phyloP scores from a whole-genome alignment of 1,284 basidiomycete species.

The Trichosporon ovoides region DNA sequence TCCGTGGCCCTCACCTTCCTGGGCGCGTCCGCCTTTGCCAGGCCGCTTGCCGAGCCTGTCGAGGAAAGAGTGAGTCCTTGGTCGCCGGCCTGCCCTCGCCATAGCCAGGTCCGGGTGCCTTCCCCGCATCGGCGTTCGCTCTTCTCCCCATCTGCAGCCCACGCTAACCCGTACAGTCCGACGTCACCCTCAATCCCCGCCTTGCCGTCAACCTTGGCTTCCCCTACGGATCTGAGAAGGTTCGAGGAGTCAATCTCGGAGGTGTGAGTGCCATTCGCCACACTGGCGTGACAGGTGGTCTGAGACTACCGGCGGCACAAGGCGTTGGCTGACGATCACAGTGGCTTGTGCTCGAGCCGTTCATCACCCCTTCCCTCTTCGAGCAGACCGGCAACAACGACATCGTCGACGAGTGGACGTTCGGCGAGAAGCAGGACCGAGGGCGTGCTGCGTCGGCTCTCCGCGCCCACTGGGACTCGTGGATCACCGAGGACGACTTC shows the following conservation, averaged over 20 bases:
- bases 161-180: background rate
- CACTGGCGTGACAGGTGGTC: background rate
- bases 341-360: slow-evolving; percentile 45
- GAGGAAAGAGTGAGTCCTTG: background rate
- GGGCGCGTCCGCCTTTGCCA: background rate
- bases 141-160: background rate
- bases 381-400: slow-evolving; percentile 64
- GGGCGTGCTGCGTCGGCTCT: slow-evolving; percentile 32
- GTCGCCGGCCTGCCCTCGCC: background rate
- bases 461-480: slow-evolving; percentile 43
- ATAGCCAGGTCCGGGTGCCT: no score
- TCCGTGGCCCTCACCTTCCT: background rate
- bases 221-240: slow-evolving; percentile 41
- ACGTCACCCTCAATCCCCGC: slow-evolving; percentile 16
- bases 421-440: slow-evolving; percentile 46
- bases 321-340: slow-evolving; percentile 4
- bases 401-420: slow-evolving; percentile 81
- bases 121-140: background rate
- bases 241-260: slow-evolving; percentile 49
- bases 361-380: slow-evolving; percentile 69
- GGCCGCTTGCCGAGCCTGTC: background rate
- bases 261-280: slow-evolving; percentile 33
- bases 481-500: slow-evolving; percentile 77
- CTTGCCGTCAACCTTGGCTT: slow-evolving; percentile 41
- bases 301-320: no score